Evolutionary conservation across 2,329 filamentous ascomycete genomes (phyloP), one percentile per base, ranked within the genome.

Genomic region (Fusarium camptoceras): DNA sequence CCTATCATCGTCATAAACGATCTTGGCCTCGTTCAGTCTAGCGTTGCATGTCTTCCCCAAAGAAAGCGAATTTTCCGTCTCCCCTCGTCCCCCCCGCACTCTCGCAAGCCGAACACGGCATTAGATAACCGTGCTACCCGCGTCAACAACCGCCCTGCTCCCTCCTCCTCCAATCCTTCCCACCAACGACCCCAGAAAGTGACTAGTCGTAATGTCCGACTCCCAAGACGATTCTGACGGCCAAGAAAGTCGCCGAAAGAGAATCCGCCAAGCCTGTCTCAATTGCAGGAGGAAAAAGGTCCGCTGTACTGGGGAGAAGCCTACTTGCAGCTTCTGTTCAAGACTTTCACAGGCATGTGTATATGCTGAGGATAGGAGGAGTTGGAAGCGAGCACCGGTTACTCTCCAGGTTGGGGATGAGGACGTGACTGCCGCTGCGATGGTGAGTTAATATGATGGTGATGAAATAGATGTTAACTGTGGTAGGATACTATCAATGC

Each of bases 221-320:
- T 41, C 30, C 9, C 39, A 64, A 18, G 51, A 64, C 39, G 61
- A 64, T 18, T 64, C 61, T 18, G 61, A 64, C 30, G 60, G 61
- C 7, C 44, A 53, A 4, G 61, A 64, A 24, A 64, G 44, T 18
- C 59, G 61, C 15, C 61, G 61, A 2, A 64, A 64, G 25, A 64
- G 61, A 34, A 64, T 64, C 0, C 61, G 59, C 30, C 59, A 64
- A 64, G 61, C 61, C 3, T 64, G 61, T 18, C 61, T 64, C 25
- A 64, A 64, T 7, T 64, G 61, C 20, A 66, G 63, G 24, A 48
- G 50, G 25, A 66, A 66, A 34, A 66, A 66, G 6, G 61, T 66
- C 14, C 48, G 62, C 3, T 66, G 63, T 14, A 61, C 55, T 5
- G 63, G 63, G 2, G 63, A 66, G 16, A 66, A 66, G 14, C 63